A percentile compares a stretch with the other conserved stretches of the same genome.
phyloP scores from a whole-genome alignment of 192 early-diverging fungal genomes.

The Glomus cerebriforme region DNA sequence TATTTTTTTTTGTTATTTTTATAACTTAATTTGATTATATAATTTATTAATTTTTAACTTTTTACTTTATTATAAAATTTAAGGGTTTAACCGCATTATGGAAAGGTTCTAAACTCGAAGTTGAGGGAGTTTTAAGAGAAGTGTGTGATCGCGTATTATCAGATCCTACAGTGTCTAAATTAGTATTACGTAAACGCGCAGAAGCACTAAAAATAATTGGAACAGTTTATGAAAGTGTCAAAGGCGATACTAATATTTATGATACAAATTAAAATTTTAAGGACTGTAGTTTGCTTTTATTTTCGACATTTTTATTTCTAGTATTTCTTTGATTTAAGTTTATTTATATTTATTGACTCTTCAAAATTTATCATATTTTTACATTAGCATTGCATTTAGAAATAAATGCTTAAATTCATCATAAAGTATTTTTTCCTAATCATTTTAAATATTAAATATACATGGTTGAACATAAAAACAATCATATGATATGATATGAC shows the following conservation, averaged over 20 bases:
- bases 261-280: neutral
- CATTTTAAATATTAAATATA: too few species aligned
- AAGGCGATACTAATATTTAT: conserved; percentile 52
- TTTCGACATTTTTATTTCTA: neutral
- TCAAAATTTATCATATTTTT: neutral
- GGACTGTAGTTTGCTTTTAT: neutral
- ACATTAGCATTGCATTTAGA: neutral
- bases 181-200: conserved; percentile 65
- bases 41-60: neutral
- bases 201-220: conserved; percentile 86
- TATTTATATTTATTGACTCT: neutral
- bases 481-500: too few species aligned
- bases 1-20: neutral
- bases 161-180: conserved; percentile 62
- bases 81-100: conserved; percentile 90
- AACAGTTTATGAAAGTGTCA: conserved; percentile 75
- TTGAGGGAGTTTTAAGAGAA: conserved; percentile 88
- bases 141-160: conserved; percentile 86
- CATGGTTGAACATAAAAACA: too few species aligned
- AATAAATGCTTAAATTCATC: neutral
- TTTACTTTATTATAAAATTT: neutral
- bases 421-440: too few species aligned
- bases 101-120: conserved; percentile 93
- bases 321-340: too few species aligned
- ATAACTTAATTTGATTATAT: neutral